Evolutionary conservation across 2,329 filamentous ascomycete genomes (phyloP), one percentile per base, ranked within the genome.

Genomic region (Trichoderma semiorbis): DNA sequence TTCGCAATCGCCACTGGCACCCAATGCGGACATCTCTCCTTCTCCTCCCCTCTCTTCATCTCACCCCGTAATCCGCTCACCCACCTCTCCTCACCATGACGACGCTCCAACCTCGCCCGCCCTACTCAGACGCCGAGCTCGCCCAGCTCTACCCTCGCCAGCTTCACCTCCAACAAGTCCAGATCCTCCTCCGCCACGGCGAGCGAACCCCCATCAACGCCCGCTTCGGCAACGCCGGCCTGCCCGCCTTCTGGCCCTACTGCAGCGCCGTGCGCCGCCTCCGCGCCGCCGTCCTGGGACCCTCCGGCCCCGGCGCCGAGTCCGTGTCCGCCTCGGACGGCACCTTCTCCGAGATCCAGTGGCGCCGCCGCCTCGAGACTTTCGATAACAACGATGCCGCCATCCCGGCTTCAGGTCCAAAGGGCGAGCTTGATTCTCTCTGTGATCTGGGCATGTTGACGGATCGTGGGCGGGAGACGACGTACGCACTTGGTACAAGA

Each of bases 161-260:
- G 58, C 86, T 99, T 72, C 88, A 95, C 80, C 89, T 99, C 43
- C 92, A 96, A 80, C 89, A 96, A 73, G 96, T 98, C 64, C 96
- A 99, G 84, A 87, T 98, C 77, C 88, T 94, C 74, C 88, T 94
- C 77, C 91, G 92, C 72, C 92, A 95, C 82, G 92, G 92, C 82
- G 89, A 91, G 84, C 91, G 95, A 72, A 95, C 92, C 8, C 95
- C 95, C 32, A 93, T 98, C 32, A 92, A 90, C 72, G 87, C 93
- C n/a, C 92, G 96, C 50, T 98, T 99, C 80, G 89, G 93, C 78
- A 96, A 95, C 83, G 88, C 89, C 62, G 90, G 89, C 12, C 85
- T 92, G n/a, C 80, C 83, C 57, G 79, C 86, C 64, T 91, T 90
- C 82, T 99, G 96, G 96, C 94, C 96, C 2, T 98, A 98, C 83